These are phyloP conservation scores for Plantago major DNA, from an alignment of 257 asterid genomes.

Conservation along the genomic window DNA sequence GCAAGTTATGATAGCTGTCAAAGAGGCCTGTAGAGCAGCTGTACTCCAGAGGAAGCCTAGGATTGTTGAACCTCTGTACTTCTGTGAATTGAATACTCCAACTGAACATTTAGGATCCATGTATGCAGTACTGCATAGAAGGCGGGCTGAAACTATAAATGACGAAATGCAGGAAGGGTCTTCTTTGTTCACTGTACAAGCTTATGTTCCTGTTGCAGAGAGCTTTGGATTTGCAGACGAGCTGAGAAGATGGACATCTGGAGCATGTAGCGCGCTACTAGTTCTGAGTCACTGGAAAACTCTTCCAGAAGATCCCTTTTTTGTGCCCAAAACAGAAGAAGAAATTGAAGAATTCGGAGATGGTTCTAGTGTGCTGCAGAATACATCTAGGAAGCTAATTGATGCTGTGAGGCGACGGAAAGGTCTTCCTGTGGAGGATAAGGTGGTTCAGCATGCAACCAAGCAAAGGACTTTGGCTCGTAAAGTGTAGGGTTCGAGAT, in stretches of 20 bases:
- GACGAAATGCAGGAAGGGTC: conserved; percentile 99
- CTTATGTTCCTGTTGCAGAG: conserved; percentile 88
- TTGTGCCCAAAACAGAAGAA: conserved; percentile 64
- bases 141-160: conserved; percentile 77
- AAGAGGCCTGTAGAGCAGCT: conserved; percentile 86
- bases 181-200: conserved; percentile 72
- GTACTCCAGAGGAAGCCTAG: conserved; percentile 75
- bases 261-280: conserved; percentile 78
- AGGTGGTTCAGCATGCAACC: conserved; percentile 58
- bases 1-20: conserved; percentile 82
- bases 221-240: conserved; percentile 94
- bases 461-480: conserved; percentile 30
- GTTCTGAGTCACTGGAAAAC: conserved; percentile 65
- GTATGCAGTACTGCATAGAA: conserved; percentile 78
- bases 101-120: conserved; percentile 77
- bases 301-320: conserved; percentile 56
- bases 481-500: conserved; percentile 7
- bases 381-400: conserved; percentile 58
- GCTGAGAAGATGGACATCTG: conserved; percentile 81
- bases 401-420: conserved; percentile 58
- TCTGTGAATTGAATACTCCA: conserved; percentile 84
- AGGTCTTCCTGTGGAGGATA: conserved; percentile 64
- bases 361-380: conserved; percentile 40
- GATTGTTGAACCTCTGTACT: conserved; percentile 77
- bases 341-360: conserved; percentile 65